These are phyloP conservation scores for Drechslerella coelobrocha DNA, from an alignment of 2,329 filamentous ascomycete genomes.

Conservation along the genomic window DNA sequence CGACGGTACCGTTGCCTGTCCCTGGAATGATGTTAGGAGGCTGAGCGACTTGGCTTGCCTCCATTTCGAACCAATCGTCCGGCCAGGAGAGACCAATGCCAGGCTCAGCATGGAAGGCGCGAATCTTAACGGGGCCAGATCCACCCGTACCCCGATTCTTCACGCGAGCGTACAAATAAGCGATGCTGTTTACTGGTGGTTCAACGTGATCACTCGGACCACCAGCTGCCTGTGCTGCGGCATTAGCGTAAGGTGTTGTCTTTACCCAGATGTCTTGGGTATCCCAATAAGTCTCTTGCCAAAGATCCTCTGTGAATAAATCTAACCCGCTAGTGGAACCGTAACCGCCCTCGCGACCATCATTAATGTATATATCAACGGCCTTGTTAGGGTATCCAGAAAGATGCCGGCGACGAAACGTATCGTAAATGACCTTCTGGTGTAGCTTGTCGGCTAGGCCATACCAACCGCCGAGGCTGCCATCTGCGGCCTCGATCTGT, in stretches of 20 bases:
- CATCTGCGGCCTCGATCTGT: conserved; percentile 10
- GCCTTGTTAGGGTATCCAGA: conserved; percentile 8
- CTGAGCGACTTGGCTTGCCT: conserved; percentile 12
- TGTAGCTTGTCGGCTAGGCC: conserved; percentile 7
- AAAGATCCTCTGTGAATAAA: conserved; percentile 10
- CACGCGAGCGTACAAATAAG: conserved; percentile 13
- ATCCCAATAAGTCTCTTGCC: conserved; percentile 14
- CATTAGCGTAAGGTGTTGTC: conserved; percentile 9
- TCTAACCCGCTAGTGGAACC: conserved; percentile 6
- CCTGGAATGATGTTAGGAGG: conserved; percentile 10
- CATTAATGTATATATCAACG: conserved; percentile 14
- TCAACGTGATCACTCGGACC: conserved; percentile 9
- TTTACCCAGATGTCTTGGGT: conserved; percentile 11
- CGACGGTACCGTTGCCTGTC: conserved; percentile 10
- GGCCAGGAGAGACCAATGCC: conserved; percentile 14
- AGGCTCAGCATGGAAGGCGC: conserved; percentile 6
- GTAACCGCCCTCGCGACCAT: conserved; percentile 14
- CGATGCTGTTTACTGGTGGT: conserved; percentile 5
- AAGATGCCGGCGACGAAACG: conserved; percentile 11
- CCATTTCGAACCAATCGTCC: conserved; percentile 11
- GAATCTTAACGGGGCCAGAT: conserved; percentile 9
- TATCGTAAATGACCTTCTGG: conserved; percentile 14
- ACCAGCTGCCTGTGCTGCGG: conserved; percentile 1
- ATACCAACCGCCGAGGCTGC: conserved; percentile 4
- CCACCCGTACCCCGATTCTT: conserved; percentile 13